Base-by-base conservation (phyloP, 768 basidiomycete genomes). In the Leucogyrophana mollusca region DNA sequence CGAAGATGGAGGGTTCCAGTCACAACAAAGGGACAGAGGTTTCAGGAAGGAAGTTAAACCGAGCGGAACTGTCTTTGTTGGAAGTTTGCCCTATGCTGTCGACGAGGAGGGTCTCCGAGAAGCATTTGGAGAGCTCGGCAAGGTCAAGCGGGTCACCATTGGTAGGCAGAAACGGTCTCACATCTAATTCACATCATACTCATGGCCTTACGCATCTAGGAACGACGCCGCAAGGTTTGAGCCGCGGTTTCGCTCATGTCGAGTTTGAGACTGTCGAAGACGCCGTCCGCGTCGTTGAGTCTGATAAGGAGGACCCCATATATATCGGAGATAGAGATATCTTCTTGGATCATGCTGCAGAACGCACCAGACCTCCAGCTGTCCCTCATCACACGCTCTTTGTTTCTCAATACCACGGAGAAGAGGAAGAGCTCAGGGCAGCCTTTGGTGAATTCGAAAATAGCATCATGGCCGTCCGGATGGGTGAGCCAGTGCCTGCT, bases 1-100 rank as follows among this genome's bases (percentile, higher is more conserved):
- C 49, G 51, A 41, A 23, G 9, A 44, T 11, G 21, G n/a, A 34
- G 17, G n/a, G 22, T 33, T 17, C 13, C 39, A 17, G 22, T 4
- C 21, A 21, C 4, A 20, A 17, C 5, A 20, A 16, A 46, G 4
- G 45, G 22, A 10, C 21, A 43, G 40, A 9, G 43, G 47, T n/a
- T 47, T 47, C 25, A 41, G 33, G 14, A 17, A 27, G 21, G 20
- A 14, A 2, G n/a, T 13, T 21, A 43, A 60, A 14, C 74, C 76
- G 5, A 62, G 59, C n/a, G 61, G 61, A 9, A 66, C 64, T 3
- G 54, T 82, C 40, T 82, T 62, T 35, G 52, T 80, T 24, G 75
- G 70, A 8, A 83, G 82, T 51, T n/a, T 83, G n/a, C 77, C 80
- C 40, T 87, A 65, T 58, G 64, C 55, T 14, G 54, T 64, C 32